phyloP scores from a whole-genome alignment of 148 eudicot species.

The Rheum nobile region DNA sequence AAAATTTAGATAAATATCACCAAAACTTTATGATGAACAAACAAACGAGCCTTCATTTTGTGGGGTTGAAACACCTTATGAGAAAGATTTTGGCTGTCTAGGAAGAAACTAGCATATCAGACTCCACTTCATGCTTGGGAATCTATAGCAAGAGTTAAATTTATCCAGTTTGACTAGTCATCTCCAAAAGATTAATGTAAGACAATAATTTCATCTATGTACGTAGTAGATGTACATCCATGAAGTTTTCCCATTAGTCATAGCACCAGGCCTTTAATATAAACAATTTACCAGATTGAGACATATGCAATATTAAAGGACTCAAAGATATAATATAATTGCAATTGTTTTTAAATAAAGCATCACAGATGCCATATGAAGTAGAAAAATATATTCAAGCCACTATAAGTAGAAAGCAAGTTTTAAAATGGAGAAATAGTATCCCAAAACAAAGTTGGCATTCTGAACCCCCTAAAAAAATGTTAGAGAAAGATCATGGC shows the following conservation, averaged over 20 bases:
- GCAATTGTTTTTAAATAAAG: not conserved
- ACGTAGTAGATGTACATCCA: no score
- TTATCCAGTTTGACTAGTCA: no score
- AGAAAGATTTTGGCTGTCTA: not conserved
- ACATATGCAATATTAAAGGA: not conserved
- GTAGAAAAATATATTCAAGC: not conserved
- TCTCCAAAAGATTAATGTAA: no score
- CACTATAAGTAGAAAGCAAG: not conserved
- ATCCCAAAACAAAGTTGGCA: not conserved
- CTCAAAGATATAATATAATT: not conserved
- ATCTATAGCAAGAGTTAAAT: no score
- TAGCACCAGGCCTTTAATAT: no score
- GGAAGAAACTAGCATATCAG: not conserved
- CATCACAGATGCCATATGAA: not conserved
- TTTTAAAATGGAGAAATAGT: not conserved
- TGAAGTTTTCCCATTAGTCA: no score
- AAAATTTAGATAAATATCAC: not conserved
- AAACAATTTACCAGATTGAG: conserved; percentile 14
- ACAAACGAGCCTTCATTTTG: not conserved
- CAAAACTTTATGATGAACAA: not conserved
- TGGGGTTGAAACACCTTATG: not conserved
- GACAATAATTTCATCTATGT: no score
- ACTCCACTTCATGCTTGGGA: no score
- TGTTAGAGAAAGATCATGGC: not conserved
- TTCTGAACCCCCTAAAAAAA: not conserved